Conservation (phyloP, 2,329 filamentous ascomycete species). For the Phaeoacremonium minimum region DNA sequence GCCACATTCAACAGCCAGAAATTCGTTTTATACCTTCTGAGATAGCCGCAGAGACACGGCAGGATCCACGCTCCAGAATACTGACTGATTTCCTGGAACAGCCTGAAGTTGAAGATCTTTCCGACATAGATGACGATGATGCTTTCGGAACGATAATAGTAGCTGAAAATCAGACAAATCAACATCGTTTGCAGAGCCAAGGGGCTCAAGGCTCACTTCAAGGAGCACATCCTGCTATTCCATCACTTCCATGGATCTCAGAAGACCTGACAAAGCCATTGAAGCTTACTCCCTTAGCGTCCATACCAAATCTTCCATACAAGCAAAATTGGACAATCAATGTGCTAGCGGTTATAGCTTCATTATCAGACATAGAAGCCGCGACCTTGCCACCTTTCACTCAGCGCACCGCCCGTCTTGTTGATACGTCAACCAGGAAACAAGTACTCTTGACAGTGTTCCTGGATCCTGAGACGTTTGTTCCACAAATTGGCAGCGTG, state of each 20-base stretch:
- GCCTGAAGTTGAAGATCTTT: neutral
- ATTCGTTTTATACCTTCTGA: too few species aligned
- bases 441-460: constrained; percentile 51
- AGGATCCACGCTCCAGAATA: too few species aligned
- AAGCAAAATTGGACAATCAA: constrained; percentile 56
- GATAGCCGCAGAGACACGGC: too few species aligned
- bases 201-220: constrained; percentile 1
- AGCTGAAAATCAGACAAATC: constrained; percentile 5
- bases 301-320: constrained; percentile 48
- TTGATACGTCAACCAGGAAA: constrained; percentile 47
- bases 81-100: neutral
- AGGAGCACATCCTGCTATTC: constrained; percentile 6
- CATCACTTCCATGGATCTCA: constrained; percentile 30
- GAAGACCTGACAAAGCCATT: constrained; percentile 36
- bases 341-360: constrained; percentile 44
- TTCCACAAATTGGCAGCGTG: constrained; percentile 39
- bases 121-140: constrained; percentile 20
- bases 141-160: constrained; percentile 13
- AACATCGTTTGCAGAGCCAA: constrained; percentile 6
- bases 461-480: constrained; percentile 45
- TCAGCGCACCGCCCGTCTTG: constrained; percentile 48
- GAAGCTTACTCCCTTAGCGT: constrained; percentile 45
- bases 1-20: too few species aligned
- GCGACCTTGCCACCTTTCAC: constrained; percentile 42
- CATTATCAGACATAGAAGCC: constrained; percentile 42